Conservation (phyloP, 1,284 basidiomycete species). For the Papiliotrema flavescens region DNA sequence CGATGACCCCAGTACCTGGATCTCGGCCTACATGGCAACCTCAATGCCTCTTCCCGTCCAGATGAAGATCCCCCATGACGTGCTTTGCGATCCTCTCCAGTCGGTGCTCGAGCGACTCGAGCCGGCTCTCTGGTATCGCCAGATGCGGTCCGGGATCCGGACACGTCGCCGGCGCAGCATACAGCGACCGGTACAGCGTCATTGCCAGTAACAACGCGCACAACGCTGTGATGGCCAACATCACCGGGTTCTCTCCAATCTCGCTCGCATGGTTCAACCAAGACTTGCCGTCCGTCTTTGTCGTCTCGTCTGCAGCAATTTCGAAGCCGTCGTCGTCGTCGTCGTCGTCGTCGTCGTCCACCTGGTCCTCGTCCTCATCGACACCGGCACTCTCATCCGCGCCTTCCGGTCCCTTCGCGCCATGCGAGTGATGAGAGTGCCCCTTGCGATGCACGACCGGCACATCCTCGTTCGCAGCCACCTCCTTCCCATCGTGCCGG, state of each 20-base stretch:
- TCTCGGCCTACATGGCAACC: no score
- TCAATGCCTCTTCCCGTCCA: no score
- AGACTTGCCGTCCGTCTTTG: conserved; percentile 1
- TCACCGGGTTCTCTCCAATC: conserved; percentile 17
- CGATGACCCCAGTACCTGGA: no score
- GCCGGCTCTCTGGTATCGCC: neutral
- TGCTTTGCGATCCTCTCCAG: no score
- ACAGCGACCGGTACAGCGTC: neutral
- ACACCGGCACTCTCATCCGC: neutral
- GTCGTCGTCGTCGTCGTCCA: no score
- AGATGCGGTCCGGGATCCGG: neutral
- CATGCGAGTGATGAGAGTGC: no score
- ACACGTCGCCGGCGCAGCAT: no score
- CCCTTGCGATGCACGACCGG: no score
- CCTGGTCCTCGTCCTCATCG: neutral
- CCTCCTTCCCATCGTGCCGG: neutral
- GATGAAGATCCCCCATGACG: no score
- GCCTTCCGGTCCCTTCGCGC: neutral
- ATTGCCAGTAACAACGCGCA: conserved; percentile 2
- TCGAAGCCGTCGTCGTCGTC: neutral
- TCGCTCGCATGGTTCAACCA: conserved; percentile 11
- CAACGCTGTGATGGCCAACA: conserved; percentile 9
- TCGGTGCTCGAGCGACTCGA: no score
- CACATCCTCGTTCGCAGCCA: neutral
- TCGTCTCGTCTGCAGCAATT: neutral